Evolutionary conservation across 2,329 filamentous ascomycete genomes (phyloP), one percentile per base, ranked within the genome.

Genomic region (Triangularia verruculosa): DNA sequence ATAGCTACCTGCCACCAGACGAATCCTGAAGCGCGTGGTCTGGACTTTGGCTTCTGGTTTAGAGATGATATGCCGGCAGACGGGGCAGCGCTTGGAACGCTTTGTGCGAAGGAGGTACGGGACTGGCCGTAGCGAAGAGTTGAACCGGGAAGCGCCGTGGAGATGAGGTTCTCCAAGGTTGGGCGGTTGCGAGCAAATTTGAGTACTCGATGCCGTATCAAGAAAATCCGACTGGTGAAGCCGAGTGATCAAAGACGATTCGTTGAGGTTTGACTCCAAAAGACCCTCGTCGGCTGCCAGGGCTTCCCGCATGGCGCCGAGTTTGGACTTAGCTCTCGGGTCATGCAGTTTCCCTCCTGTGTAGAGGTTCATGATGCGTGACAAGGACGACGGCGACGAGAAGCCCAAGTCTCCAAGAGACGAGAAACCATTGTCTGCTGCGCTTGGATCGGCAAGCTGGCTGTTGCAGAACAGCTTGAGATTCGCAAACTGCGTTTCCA

Each of bases 31-130:
- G 28, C 93, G 89, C 6, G 91, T 95, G 59, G 90, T 94, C 55
- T 88, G 87, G 30, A 96, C 89, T 76, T 98, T 99, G 64, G 89
- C 86, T 77, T 99, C 95, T 13, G 94, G 95, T 75, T 96, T 96
- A 66, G 92, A 91, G 70, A 99, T 89, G 73, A 98, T 97, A 78
- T 98, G 94, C 12, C 95, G 89, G 78, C 95, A 99, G 11, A 89
- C 85, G 58, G 92, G 90, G 76, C 95, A 99, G 54, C 95, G 91
- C 78, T 97, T 98, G 20, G 92, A 93, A 39, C 94, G 90, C 74
- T 97, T 97, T 0, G 94, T 96, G 62, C 92, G 89, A 13, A 99
- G 86, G 1, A 96, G 84, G 15, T 91, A 89, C 0, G 93, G 89
- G 13, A 93, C 84, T 0, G 95, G 95, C 27, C 92, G 89, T 4